Conservation (phyloP, 1,139 yeast species). For the Tardiomyces blankii region DNA sequence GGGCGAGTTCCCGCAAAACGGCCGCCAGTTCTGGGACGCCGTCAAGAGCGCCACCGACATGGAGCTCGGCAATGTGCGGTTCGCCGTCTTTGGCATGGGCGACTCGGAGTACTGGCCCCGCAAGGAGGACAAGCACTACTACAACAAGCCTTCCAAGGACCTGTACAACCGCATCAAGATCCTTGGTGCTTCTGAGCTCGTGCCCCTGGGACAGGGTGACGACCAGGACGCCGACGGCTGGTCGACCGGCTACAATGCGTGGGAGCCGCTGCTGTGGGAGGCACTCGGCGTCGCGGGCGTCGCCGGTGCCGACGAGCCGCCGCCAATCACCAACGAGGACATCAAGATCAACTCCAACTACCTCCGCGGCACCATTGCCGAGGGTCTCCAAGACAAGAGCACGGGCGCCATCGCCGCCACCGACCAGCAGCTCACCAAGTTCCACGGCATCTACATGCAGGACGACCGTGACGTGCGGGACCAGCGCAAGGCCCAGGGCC, state of each 20-base stretch:
- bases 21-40: slow-evolving; percentile 83
- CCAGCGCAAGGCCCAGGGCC: slow-evolving; percentile 79
- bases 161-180: slow-evolving; percentile 50
- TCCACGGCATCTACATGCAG: slow-evolving; percentile 98
- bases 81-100: slow-evolving; percentile 83
- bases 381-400: slow-evolving; percentile 67
- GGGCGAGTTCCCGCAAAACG: slow-evolving; percentile 96
- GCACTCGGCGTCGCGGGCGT: slow-evolving; percentile 79
- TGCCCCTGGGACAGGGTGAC: slow-evolving; percentile 81
- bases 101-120: slow-evolving; percentile 97
- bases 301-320: slow-evolving; percentile 87
- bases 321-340: slow-evolving; percentile 92
- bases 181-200: slow-evolving; percentile 63
- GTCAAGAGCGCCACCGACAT: slow-evolving; percentile 58
- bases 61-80: slow-evolving; percentile 59
- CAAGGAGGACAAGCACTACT: slow-evolving; percentile 87
- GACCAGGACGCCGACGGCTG: slow-evolving; percentile 97
- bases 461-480: slow-evolving; percentile 96
- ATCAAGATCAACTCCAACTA: slow-evolving; percentile 80
- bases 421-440: slow-evolving; percentile 91
- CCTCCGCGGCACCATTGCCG: slow-evolving; percentile 89
- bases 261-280: slow-evolving; percentile 83
- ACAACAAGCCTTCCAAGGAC: slow-evolving; percentile 85
- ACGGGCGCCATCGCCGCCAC: slow-evolving; percentile 92
- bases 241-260: slow-evolving; percentile 75